Percentiles rank a stretch among this genome's conserved stretches.
phyloP scores from a whole-genome alignment of 2,329 filamentous ascomycete genomes.

The Calonectria multiphialidica region DNA sequence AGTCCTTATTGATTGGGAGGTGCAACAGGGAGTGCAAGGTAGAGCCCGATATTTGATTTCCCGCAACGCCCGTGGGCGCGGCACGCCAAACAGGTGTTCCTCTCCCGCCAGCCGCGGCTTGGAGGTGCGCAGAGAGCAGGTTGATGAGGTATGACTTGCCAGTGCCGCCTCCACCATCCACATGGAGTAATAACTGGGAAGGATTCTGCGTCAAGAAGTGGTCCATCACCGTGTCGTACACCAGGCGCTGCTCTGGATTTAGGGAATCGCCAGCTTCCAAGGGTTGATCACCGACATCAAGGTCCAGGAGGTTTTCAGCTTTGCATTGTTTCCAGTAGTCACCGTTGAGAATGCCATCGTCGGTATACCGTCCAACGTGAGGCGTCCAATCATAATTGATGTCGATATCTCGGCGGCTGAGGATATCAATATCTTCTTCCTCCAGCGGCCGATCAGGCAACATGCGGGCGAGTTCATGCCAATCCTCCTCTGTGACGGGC shows the following conservation, averaged over 20 bases:
- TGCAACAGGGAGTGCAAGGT: not conserved
- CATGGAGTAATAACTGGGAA: not conserved
- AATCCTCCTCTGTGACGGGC: not conserved
- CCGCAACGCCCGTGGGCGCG: not conserved
- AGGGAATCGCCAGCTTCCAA: too few relatives aligned
- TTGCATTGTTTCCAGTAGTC: not conserved
- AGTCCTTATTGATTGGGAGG: not conserved
- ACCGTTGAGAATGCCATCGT: not conserved
- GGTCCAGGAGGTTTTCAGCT: not conserved
- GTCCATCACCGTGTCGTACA: not conserved
- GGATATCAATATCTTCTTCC: not conserved
- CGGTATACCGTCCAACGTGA: not conserved
- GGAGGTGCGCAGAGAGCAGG: not conserved
- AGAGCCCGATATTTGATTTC: not conserved
- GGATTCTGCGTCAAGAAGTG: not conserved
- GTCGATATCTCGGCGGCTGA: not conserved
- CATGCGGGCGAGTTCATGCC: not conserved
- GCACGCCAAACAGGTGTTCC: not conserved
- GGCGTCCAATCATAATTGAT: not conserved
- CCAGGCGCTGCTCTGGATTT: not conserved
- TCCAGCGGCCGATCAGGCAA: not conserved
- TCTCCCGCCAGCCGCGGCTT: not conserved
- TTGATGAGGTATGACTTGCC: constrained; percentile 1
- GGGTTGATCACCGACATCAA: not conserved
- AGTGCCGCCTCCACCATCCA: not conserved